Base-by-base conservation (phyloP, 495 filamentous ascomycete genomes). In the Podospora didyma region DNA sequence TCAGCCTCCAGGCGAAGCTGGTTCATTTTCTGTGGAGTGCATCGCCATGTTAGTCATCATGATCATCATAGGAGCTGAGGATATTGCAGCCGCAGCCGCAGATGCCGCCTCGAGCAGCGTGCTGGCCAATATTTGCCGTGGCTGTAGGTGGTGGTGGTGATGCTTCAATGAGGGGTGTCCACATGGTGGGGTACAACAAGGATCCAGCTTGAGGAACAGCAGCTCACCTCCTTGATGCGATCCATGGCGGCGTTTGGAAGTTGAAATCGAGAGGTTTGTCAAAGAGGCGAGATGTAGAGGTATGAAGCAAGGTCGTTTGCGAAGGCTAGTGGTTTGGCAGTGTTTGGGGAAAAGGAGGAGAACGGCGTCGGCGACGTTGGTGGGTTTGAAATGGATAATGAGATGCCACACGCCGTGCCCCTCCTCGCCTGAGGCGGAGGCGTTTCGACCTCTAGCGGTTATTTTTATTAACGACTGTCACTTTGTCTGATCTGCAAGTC, bases 1-100 rank as follows among this genome's bases (percentile, higher is more conserved):
- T 98, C 94, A 62, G 90, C 89, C 84, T 97, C 91, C 67, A 90
- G 68, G 70, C 94, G 94, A 79, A 98, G 89, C 69, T 83, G 77
- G 78, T 83, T 86, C 89, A 98, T 91, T 87, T 89, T 91, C 94
- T 98, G 64, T 17, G 42, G 7, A 12, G 19, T 31, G 58, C 26
- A 52, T 20, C 49, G 53, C 47, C 16, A 31, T 34, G 59, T 62
- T 59, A 61, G 68, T 65, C 56, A 63, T 58, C 49, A 49, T 17
- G 20, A 22, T 51, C 0, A 19, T 41, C 28, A 7, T 17, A 1
- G 28, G 6, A 3, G 3, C 3, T 31, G 26, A 3, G 1, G 0
- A 2, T 7, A 37, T 37, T 7, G 49, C 26, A 19, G 4, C 4
- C 4, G 10, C 35, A 1, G 14, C 28, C 49, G 19, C 20, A 0